phyloP scores from a whole-genome alignment of 129 eudicot species.

The Tagetes erecta region DNA sequence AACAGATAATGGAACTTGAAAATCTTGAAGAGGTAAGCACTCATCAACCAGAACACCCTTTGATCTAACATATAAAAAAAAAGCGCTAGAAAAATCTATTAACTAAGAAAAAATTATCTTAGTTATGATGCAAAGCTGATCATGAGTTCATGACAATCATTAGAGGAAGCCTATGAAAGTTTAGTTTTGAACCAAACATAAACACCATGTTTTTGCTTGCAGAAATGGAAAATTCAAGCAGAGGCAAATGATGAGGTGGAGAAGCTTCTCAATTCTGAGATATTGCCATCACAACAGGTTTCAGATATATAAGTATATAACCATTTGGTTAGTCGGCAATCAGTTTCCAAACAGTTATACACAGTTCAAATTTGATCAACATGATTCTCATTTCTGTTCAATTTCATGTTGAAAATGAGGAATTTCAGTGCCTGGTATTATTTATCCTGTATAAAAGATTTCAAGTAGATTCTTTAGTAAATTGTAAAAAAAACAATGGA shows the following conservation, averaged over 20 bases:
- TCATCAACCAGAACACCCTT: not conserved
- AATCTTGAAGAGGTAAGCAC: slow-evolving; percentile 89
- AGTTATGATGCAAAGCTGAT: too few species aligned
- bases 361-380: not conserved
- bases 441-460: slow-evolving; percentile 16
- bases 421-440: not conserved
- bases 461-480: slow-evolving; percentile 16
- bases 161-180: not conserved
- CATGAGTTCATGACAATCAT: not conserved
- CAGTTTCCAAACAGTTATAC: not conserved
- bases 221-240: slow-evolving; percentile 94
- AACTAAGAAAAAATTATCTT: too few species aligned
- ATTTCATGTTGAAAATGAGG: not conserved
- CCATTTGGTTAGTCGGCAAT: slow-evolving; percentile 14
- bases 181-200: not conserved
- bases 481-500: slow-evolving; percentile 22
- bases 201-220: slow-evolving; percentile 6
- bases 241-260: slow-evolving; percentile 98
- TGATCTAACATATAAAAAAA: too few species aligned
- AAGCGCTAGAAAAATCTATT: too few species aligned
- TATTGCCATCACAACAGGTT: slow-evolving; percentile 48
- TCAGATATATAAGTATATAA: slow-evolving; percentile 43
- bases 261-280: slow-evolving; percentile 73
- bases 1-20: slow-evolving; percentile 97
- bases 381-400: not conserved